Conservation (phyloP, 2,329 filamentous ascomycete genomes). For the Penicillium sp. region DNA sequence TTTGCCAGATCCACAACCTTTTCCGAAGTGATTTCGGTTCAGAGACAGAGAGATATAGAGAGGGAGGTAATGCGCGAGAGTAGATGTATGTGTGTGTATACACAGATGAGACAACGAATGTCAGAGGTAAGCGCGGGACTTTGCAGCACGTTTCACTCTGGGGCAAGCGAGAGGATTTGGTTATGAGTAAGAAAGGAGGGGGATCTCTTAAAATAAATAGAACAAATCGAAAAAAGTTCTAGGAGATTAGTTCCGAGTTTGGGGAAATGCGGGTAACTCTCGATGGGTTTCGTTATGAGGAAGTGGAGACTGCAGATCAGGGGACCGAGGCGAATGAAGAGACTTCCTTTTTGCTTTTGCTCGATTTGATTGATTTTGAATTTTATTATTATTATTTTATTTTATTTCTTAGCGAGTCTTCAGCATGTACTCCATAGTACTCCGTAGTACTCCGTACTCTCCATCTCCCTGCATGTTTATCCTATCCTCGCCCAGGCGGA, state of each 20-base stretch:
- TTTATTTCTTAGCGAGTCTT: background rate
- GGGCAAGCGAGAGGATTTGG: conserved; percentile 7
- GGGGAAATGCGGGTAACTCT: conserved; percentile 3
- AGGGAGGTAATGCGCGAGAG: background rate
- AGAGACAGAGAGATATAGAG: background rate
- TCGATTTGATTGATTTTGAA: background rate
- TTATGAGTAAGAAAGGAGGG: background rate
- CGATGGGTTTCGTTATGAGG: conserved; percentile 3
- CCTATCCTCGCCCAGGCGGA: background rate
- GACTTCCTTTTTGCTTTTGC: background rate
- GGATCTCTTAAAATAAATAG: background rate
- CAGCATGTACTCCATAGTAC: background rate
- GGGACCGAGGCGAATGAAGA: conserved; percentile 5
- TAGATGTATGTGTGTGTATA: background rate
- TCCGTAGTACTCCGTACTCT: background rate
- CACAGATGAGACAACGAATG: conserved; percentile 22
- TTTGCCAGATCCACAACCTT: background rate
- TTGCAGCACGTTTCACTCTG: conserved; percentile 8
- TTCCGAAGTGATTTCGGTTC: too few relatives aligned
- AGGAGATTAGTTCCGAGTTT: conserved; percentile 12
- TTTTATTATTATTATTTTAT: background rate
- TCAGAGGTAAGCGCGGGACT: conserved; percentile 19
- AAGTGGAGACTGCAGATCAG: conserved; percentile 24
- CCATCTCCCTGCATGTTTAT: background rate
- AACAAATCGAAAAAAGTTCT: conserved; percentile 8